Evolutionary conservation across 2,329 filamentous ascomycete species (phyloP).

Genomic region (Tolypocladium tundrense): DNA sequence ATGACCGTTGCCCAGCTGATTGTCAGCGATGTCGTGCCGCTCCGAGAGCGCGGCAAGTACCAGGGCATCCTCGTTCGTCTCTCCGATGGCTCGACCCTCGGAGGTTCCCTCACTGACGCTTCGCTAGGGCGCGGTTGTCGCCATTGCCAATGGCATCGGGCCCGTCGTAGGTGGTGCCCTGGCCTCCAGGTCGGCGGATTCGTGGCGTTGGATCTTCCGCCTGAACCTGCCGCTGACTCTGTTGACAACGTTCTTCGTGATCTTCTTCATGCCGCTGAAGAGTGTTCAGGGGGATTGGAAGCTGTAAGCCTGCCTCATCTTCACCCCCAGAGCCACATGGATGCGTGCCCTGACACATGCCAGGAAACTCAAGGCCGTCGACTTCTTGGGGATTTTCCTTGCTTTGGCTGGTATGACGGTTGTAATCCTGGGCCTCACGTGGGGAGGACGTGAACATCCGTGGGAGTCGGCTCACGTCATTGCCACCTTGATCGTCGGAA

Average conservation of each 20-base stretch:
- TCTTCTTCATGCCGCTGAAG: constrained; percentile 48
- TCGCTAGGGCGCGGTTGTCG: constrained; percentile 35
- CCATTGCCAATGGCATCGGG: constrained; percentile 42
- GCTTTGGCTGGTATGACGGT: constrained; percentile 35
- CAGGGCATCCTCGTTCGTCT: constrained; percentile 45
- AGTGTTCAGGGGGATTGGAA: constrained; percentile 42
- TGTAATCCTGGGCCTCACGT: constrained; percentile 41
- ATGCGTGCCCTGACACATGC: background rate
- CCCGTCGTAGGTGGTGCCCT: constrained; percentile 43
- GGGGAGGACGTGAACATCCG: constrained; percentile 48
- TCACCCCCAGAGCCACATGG: background rate
- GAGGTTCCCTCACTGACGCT: background rate
- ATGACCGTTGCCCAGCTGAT: constrained; percentile 60
- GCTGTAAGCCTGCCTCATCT: constrained; percentile 16
- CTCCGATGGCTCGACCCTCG: background rate
- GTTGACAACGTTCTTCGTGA: constrained; percentile 32
- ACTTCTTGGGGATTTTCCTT: constrained; percentile 36
- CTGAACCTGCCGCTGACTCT: constrained; percentile 42
- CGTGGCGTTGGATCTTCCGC: constrained; percentile 44
- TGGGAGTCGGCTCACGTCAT: constrained; percentile 48
- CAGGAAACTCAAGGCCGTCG: constrained; percentile 38
- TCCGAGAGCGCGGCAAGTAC: constrained; percentile 61
- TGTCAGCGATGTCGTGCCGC: constrained; percentile 59
- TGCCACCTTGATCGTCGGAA: constrained; percentile 41
- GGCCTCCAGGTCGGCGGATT: constrained; percentile 31